Conservation (phyloP, 768 basidiomycete genomes). For the Gyrodon lividus region DNA sequence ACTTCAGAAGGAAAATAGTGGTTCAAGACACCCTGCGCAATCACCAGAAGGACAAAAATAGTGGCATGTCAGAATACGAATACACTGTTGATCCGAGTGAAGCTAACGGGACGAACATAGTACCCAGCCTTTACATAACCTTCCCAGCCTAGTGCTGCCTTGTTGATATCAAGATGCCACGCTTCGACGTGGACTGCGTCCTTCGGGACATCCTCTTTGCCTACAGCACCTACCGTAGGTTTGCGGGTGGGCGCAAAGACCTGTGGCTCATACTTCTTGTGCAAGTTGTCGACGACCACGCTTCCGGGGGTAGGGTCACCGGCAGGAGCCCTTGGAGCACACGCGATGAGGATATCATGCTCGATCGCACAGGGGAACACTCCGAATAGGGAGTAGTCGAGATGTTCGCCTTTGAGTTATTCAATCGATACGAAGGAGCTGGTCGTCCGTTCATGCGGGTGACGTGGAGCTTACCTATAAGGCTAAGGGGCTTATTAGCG, state of each 20-base stretch:
- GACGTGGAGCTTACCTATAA: constrained; percentile 36
- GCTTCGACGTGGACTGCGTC: constrained; percentile 42
- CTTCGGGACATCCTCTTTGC: constrained; percentile 31
- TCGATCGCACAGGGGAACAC: constrained; percentile 86
- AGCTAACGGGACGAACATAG: constrained; percentile 50
- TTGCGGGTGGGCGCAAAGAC: constrained; percentile 54
- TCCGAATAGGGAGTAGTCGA: constrained; percentile 82
- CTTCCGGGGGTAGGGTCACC: constrained; percentile 42
- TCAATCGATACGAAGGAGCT: not conserved
- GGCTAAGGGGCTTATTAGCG: constrained; percentile 17
- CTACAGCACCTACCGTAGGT: constrained; percentile 20
- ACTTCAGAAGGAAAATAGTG: constrained; percentile 46
- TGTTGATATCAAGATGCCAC: constrained; percentile 75
- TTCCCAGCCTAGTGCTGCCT: constrained; percentile 72
- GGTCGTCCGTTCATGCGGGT: not conserved
- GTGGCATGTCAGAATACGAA: not conserved
- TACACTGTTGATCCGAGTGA: not conserved
- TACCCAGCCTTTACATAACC: constrained; percentile 88
- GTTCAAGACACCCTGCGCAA: constrained; percentile 61
- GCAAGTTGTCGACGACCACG: constrained; percentile 63
- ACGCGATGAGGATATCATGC: constrained; percentile 79
- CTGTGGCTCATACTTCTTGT: constrained; percentile 56
- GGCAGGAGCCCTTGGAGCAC: constrained; percentile 42
- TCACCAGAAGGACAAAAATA: not conserved
- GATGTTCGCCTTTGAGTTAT: constrained; percentile 68